Evolutionary conservation across 257 asterid genomes (phyloP), one percentile per base, ranked within the genome.

Genomic region (Solanum bulbocastanum): DNA sequence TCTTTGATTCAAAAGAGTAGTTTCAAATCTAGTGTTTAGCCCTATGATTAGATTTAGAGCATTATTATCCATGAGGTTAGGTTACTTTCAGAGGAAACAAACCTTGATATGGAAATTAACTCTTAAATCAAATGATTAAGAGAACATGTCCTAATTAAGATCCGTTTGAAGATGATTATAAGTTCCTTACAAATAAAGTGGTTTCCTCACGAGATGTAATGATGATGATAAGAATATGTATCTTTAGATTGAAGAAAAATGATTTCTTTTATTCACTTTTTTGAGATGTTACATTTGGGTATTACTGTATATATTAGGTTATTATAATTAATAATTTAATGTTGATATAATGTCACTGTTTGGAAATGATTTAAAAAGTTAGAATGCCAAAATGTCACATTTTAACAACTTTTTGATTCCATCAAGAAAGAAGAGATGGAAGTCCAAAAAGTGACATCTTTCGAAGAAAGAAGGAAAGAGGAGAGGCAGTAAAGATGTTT

Each of bases 171-270:
- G 25, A 46, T 81, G 69, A 81, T 81, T 46, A 81, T 30, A 30
- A 46, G 86, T 30, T 82, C 44, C 69, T 49, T 82, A 82, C 69
- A 46, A 76, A 32, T 30, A 82, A 82, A 32, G 40, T 58, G 73
- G 73, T 39, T 85, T 56, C 83, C 18, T 90, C 89, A 83, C 89
- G 66, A 88, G 85, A 66, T 85, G 87, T 65, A 86, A 93, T 90
- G 92, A 91, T 91, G 92, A 79, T 79, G 68, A 85, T 85, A 27
- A 85, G 79, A 60, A 68, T 39, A 68, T 65, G 93, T 91, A 87
- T 89, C 96, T 92, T 94, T 91, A 91, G 46, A 86, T 87, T 89
- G 91, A 94, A 94, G 94, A 90, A 91, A 92, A 90, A 92, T 93
- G 94, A 93, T 93, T 87, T 90, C 82, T 40, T 32, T 68, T 65